Base-by-base conservation (phyloP, 1,284 basidiomycete species). In the Filobasidium uniguttulatum region DNA sequence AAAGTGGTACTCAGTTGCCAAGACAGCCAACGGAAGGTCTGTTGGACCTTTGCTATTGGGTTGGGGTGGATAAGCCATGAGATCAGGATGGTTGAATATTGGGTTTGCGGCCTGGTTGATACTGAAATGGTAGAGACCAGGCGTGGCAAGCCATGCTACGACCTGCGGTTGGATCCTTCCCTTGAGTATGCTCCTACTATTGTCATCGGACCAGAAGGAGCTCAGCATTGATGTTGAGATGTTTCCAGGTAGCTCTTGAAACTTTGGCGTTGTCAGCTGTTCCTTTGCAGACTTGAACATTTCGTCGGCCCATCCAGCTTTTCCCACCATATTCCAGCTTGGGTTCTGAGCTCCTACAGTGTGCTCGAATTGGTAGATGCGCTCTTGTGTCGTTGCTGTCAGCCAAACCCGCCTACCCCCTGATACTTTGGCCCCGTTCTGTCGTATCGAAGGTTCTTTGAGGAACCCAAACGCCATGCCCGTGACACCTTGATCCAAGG, bases 1-100 rank as follows among this genome's bases (percentile, higher is more conserved):
- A 63, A 90, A 87, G 62, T 98, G 93, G 65, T 89, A 94, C 63
- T 93, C 85, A 0, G 90, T 94, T 51, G 94, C 71, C 14, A 81
- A 77, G 60, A 94, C 80, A 3, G 86, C 85, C 8, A 81, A 62
- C 1, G 85, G 85, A 9, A 74, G 59, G 36, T 75, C 73, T 5
- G 66, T 57, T 7, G 53, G 44, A 10, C 49, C 10, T 9, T 40
- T 10, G 9, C 37, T 19, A 10, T 9, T 9, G 2, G 29, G 10
- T 38, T 19, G 26, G 12, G 33, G 22, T n/a, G n/a, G n/a, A n/a
- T n/a, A n/a, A n/a, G n/a, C n/a, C n/a, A n/a, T n/a, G n/a, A n/a
- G n/a, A n/a, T n/a, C n/a, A n/a, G n/a, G n/a, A n/a, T n/a, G n/a
- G n/a, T n/a, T n/a, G n/a, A n/a, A n/a, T n/a, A n/a, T n/a, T n/a